Evolutionary conservation across 768 basidiomycete genomes (phyloP).

Genomic region (Boletellus emodensis): DNA sequence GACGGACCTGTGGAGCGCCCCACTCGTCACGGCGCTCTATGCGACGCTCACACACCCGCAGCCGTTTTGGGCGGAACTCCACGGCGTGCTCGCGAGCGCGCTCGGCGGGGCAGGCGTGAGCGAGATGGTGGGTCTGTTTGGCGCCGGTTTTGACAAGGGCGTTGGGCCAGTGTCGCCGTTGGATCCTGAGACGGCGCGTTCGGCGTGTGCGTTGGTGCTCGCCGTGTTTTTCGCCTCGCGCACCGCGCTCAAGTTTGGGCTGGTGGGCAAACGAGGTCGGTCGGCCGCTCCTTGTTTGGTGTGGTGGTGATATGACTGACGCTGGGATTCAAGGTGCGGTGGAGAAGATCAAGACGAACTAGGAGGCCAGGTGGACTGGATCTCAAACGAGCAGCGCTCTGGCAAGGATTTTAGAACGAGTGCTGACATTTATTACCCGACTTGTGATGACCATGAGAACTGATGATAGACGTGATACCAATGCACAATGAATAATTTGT

Average conservation of each 20-base stretch:
- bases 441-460: background rate
- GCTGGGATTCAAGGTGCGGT: background rate
- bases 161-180: constrained; percentile 39
- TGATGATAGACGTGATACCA: background rate
- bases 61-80: constrained; percentile 71
- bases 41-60: constrained; percentile 84
- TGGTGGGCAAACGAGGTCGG: constrained; percentile 18
- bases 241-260: constrained; percentile 60
- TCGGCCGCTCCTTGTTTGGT: background rate
- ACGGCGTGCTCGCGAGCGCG: constrained; percentile 43
- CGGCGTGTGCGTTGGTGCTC: constrained; percentile 67
- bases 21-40: constrained; percentile 71
- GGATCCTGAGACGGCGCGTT: constrained; percentile 63
- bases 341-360: constrained; percentile 30
- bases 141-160: background rate
- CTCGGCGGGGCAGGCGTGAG: constrained; percentile 33
- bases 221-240: constrained; percentile 58
- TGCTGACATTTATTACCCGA: background rate
- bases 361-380: background rate
- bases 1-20: constrained; percentile 82
- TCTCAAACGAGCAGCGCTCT: background rate
- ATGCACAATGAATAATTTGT: background rate
- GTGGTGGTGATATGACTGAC: background rate
- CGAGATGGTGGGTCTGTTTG: too few relatives aligned
- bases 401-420: background rate